These are phyloP conservation scores for Candida dubliniensis DNA, from an alignment of 1,139 yeast genomes.

Conservation along the genomic window DNA sequence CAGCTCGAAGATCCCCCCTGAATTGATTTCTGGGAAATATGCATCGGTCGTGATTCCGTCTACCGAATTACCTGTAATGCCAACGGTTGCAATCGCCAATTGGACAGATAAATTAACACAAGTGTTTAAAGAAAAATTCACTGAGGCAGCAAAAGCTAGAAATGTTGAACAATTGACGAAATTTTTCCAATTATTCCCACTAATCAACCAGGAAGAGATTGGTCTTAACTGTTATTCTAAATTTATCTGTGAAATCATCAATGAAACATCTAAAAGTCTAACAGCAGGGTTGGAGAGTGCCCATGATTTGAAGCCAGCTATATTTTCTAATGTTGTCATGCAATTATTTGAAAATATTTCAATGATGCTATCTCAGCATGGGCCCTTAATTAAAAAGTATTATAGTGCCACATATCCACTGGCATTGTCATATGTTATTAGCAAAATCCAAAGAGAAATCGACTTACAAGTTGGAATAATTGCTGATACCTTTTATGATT, in stretches of 20 bases:
- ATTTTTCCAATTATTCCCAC: constrained; percentile 84
- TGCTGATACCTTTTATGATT: constrained; percentile 82
- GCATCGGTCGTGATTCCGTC: constrained; percentile 89
- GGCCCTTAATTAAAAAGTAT: constrained; percentile 69
- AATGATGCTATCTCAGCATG: constrained; percentile 80
- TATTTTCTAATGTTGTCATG: constrained; percentile 68
- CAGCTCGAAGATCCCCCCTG: constrained; percentile 53
- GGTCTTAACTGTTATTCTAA: constrained; percentile 83
- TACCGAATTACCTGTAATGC: constrained; percentile 82
- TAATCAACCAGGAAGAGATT: constrained; percentile 66
- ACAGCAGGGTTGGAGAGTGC: constrained; percentile 42
- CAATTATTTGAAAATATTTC: constrained; percentile 85
- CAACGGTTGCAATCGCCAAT: constrained; percentile 52
- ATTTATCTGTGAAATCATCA: constrained; percentile 82
- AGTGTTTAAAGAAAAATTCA: constrained; percentile 63
- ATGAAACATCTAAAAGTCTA: constrained; percentile 70
- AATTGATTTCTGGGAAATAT: constrained; percentile 61
- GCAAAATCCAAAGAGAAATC: constrained; percentile 77
- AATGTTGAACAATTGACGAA: constrained; percentile 72
- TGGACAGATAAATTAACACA: constrained; percentile 62
- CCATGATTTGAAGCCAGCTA: constrained; percentile 39
- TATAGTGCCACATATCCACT: constrained; percentile 56
- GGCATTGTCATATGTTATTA: constrained; percentile 67
- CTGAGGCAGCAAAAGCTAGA: constrained; percentile 62
- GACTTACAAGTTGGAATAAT: constrained; percentile 90